Conservation (phyloP, 1,284 basidiomycete genomes). For the Inonotus obliquus region DNA sequence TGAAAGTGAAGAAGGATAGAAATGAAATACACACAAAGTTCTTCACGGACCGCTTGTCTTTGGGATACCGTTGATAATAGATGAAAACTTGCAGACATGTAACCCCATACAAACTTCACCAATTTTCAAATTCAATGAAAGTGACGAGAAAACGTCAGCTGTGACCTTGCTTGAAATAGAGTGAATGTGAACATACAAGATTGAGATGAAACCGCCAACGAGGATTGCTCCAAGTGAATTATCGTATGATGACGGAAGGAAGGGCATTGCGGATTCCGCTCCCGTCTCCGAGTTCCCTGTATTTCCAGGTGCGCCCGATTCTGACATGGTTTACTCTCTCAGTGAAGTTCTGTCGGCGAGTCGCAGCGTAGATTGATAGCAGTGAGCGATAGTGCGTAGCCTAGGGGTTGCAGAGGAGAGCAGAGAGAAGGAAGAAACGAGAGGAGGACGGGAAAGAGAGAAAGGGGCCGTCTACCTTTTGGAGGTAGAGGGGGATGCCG, state of each 20-base stretch:
- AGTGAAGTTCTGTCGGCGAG: background rate
- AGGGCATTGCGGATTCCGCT: no score
- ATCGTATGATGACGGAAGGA: conserved; percentile 35
- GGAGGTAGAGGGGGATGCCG: background rate
- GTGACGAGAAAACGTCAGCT: background rate
- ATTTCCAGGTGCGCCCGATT: background rate
- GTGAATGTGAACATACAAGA: conserved; percentile 36
- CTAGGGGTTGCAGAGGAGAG: background rate
- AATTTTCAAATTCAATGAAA: background rate
- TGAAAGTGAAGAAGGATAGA: background rate
- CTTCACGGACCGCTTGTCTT: conserved; percentile 37
- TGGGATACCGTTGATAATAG: conserved; percentile 40
- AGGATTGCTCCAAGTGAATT: conserved; percentile 46
- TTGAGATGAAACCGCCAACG: conserved; percentile 41
- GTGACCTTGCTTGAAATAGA: background rate
- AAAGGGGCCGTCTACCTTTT: background rate
- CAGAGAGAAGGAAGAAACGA: background rate
- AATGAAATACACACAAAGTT: conserved; percentile 31
- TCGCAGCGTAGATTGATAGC: background rate
- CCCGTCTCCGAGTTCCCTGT: background rate
- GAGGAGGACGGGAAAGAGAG: background rate
- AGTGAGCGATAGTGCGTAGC: background rate
- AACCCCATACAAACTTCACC: conserved; percentile 48
- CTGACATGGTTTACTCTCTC: background rate
- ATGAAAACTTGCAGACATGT: conserved; percentile 50